Base-by-base conservation (phyloP, 2,329 filamentous ascomycete species). In the Blumeriella jaapii region DNA sequence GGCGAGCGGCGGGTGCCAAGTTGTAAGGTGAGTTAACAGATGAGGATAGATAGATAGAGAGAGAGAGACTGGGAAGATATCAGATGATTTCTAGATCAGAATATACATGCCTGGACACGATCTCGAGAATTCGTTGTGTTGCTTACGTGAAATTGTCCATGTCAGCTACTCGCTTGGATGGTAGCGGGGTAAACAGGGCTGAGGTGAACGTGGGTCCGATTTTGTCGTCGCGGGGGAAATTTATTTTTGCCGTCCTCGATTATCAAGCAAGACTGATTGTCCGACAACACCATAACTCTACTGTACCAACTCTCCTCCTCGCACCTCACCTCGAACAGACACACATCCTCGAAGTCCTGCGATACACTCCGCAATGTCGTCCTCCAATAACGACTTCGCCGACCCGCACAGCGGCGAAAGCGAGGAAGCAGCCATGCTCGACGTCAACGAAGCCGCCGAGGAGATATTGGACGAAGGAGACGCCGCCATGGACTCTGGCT, bases 401-500 rank as follows among this genome's bases (percentile, higher is more conserved):
- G 38, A 47, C 36, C 42, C 44, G n/a, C 44, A 52, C 31, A 33
- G 40, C 13, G 47, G 41, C 26, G 67, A 74, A 38, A 71, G 77
- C 43, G 71, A 74, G 35, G 73, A 79, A 42, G 73, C 78, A 49
- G 78, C 76, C 47, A 78, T 87, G 61, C 73, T 93, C 45, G 77
- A 78, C 50, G 73, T 74, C 36, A 78, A 82, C 23, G 87, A 94
- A 47, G 79, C 75, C 2, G 79, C 74, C 17, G 85, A 93, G 61
- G 78, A 91, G 58, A 69, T 86, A 36, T 55, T 65, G 27, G 64
- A 71, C 15, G 78, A 75, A 41, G 77, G 71, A 32, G 82, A 93
- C 56, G 69, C 83, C 35, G 73, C 73, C 27, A 93, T 94, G 84
- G 84, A 89, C 53, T 82, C 76, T 3, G 73, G 72, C 40, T 74